Evolutionary conservation across 345 rosid genomes (phyloP).

Genomic region (Luvunga scandens): DNA sequence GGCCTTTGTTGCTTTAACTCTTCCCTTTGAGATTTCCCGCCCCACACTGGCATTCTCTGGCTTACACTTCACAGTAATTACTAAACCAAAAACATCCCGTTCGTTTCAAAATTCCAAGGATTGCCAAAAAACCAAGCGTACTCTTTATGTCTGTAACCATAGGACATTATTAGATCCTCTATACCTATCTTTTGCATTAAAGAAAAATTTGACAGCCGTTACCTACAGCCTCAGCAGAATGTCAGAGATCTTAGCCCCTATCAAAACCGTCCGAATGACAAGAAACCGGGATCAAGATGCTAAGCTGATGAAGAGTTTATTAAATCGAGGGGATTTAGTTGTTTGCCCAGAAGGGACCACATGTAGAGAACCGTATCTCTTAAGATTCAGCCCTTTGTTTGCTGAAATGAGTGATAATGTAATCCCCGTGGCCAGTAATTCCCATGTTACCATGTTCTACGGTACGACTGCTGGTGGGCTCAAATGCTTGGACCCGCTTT

Average conservation of each 20-base stretch:
- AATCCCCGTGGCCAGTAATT: slow-evolving; percentile 59
- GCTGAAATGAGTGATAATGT: slow-evolving; percentile 54
- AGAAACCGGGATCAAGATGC: slow-evolving; percentile 55
- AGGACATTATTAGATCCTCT: slow-evolving; percentile 77
- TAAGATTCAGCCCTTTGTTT: slow-evolving; percentile 76
- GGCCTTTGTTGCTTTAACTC: slow-evolving; percentile 24
- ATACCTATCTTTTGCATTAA: slow-evolving; percentile 39
- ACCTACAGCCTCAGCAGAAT: slow-evolving; percentile 70
- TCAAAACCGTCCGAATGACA: slow-evolving; percentile 55
- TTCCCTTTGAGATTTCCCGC: slow-evolving; percentile 47
- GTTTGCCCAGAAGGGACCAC: slow-evolving; percentile 92
- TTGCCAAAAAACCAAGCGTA: slow-evolving; percentile 19
- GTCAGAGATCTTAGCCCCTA: slow-evolving; percentile 66
- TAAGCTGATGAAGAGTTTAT: slow-evolving; percentile 38
- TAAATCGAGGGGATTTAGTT: slow-evolving; percentile 57
- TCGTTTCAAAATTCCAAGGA: not conserved
- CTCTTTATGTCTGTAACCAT: slow-evolving; percentile 73
- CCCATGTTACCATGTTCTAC: slow-evolving; percentile 49
- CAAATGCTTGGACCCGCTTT: slow-evolving; percentile 67
- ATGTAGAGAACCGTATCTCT: slow-evolving; percentile 70
- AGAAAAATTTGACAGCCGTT: slow-evolving; percentile 57
- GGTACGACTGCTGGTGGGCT: slow-evolving; percentile 79
- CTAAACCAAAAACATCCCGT: slow-evolving; percentile 9
- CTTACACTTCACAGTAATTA: slow-evolving; percentile 17
- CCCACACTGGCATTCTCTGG: slow-evolving; percentile 45